These are phyloP conservation scores for Schwanniomyces occidentalis DNA, from an alignment of 805 yeast species.

Conservation along the genomic window DNA sequence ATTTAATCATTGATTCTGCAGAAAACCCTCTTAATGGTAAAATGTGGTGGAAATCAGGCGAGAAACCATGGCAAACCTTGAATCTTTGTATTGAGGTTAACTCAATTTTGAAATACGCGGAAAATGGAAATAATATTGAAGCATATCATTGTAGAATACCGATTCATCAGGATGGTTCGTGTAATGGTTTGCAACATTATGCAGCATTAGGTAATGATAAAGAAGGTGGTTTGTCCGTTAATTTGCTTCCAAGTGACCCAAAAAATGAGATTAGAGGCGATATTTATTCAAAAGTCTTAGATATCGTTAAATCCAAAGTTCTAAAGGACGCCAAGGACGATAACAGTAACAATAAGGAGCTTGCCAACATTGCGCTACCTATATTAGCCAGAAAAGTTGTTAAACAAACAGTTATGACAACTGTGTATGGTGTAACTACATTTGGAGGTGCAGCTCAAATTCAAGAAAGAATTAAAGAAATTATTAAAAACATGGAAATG, in stretches of 20 bases:
- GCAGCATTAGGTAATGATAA: slow-evolving; percentile 42
- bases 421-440: slow-evolving; percentile 44
- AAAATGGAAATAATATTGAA: slow-evolving; percentile 18
- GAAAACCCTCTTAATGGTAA: slow-evolving; percentile 22
- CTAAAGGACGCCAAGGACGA: slow-evolving; percentile 4
- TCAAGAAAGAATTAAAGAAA: slow-evolving; percentile 20
- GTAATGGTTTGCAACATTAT: slow-evolving; percentile 48
- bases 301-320: slow-evolving; percentile 19
- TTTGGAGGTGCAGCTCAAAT: slow-evolving; percentile 39
- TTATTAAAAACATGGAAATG: slow-evolving; percentile 12
- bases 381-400: slow-evolving; percentile 32
- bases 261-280: slow-evolving; percentile 22
- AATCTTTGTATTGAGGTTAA: slow-evolving; percentile 34
- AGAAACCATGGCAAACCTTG: slow-evolving; percentile 41
- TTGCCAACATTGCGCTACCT: slow-evolving; percentile 15
- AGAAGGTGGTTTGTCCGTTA: slow-evolving; percentile 41
- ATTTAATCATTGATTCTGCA: slow-evolving; percentile 27
- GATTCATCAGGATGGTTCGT: slow-evolving; percentile 45
- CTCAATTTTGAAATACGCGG: slow-evolving; percentile 14
- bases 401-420: slow-evolving; percentile 47
- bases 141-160: slow-evolving; percentile 32
- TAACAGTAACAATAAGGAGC: slow-evolving; percentile 1
- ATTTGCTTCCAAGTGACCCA: slow-evolving; percentile 23
- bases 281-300: slow-evolving; percentile 34
- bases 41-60: slow-evolving; percentile 39